Evolutionary conservation across 768 basidiomycete genomes (phyloP), one percentile per base, ranked within the genome.

Genomic region (Heimioporus sp.): DNA sequence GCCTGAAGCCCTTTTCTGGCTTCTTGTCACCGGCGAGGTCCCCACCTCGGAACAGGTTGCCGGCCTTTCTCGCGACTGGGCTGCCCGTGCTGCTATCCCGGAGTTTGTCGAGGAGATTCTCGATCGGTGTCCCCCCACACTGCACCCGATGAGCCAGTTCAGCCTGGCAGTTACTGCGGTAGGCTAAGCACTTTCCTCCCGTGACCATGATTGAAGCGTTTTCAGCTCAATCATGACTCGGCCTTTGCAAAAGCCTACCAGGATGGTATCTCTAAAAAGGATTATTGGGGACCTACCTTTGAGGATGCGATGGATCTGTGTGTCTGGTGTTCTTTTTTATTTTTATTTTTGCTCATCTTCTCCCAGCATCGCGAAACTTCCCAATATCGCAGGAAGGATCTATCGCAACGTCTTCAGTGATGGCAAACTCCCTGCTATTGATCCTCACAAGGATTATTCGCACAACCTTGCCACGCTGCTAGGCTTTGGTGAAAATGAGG

Each of bases 131-230:
- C 90, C 90, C 17, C 86, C 89, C 46, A 95, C 93, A 15, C 82
- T 98, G 41, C 96, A 98, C 72, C 96, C 96, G 57, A 98, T 98
- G 96, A 93, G 90, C 72, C 96, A 98, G 75, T 97, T 98, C 76
- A 89, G 88, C 68, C 76, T 97, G 66, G 95, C 95, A 53, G 92
- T 96, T 61, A 98, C 95, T 58, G 94, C 96, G 30, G 88, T 90
- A 67, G 40, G 81, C 72, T 13, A 31, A 12, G 43, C 34, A 16
- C 46, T 1, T 30, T 44, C 30, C 41, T 52, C 11, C 28, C 31
- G 28, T 46, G 8, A 24, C 17, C 31, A 16, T 52, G 42, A 54
- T 56, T 44, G 37, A 56, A 5, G 34, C 36, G 19, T 60, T 45
- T 35, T 35, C 28, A 90, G 88, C 78, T 92, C 31, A 92, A 92